These are phyloP conservation scores for Sugiyamaella castrensis DNA, from an alignment of 1,139 yeast species.

Conservation along the genomic window DNA sequence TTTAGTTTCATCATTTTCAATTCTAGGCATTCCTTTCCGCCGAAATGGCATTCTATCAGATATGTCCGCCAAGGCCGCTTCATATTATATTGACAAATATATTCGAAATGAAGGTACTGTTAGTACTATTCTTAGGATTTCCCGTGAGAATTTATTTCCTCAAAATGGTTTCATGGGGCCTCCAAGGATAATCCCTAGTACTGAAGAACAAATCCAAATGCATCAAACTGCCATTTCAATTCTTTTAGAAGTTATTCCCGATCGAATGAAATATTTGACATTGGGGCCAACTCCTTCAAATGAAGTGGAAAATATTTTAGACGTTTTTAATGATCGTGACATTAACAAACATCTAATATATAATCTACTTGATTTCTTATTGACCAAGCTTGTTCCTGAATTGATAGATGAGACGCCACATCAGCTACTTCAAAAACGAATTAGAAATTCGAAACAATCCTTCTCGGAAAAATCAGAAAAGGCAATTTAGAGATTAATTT, in stretches of 20 bases:
- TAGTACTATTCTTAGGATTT: constrained; percentile 29
- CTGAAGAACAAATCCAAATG: constrained; percentile 29
- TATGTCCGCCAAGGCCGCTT: constrained; percentile 26
- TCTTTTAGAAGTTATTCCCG: constrained; percentile 22
- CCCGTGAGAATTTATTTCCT: constrained; percentile 40
- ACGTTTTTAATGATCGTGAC: constrained; percentile 37
- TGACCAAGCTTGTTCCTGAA: constrained; percentile 43
- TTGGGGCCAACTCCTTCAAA: constrained; percentile 29
- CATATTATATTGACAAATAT: constrained; percentile 24
- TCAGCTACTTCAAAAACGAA: constrained; percentile 12
- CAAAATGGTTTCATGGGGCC: constrained; percentile 44
- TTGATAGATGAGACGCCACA: constrained; percentile 42
- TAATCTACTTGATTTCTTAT: constrained; percentile 40
- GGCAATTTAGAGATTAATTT: background rate
- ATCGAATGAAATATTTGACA: constrained; percentile 19
- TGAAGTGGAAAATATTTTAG: constrained; percentile 38
- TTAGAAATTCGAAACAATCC: background rate
- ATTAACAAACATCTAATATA: constrained; percentile 45
- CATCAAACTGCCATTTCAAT: constrained; percentile 10
- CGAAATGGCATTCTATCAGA: constrained; percentile 26
- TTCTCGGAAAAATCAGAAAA: constrained; percentile 1
- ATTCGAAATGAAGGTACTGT: constrained; percentile 25
- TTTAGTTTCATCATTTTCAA: constrained; percentile 30
- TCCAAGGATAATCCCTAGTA: constrained; percentile 35
- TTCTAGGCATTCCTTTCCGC: constrained; percentile 29